These are phyloP conservation scores for Arachis stenosperma DNA, from an alignment of 306 rosid genomes.

Conservation along the genomic window DNA sequence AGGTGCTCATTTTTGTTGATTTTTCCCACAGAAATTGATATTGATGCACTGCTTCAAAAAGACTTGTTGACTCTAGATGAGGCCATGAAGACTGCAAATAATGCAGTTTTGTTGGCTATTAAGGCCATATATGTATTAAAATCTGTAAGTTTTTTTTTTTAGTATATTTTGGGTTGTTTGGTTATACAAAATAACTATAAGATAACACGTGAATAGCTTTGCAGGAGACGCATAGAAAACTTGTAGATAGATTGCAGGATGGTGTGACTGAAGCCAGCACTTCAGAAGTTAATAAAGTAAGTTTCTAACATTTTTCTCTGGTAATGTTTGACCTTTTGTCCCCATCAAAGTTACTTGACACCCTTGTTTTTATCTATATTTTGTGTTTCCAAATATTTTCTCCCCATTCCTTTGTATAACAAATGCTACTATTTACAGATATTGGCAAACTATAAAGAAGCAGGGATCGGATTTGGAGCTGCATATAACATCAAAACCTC, in stretches of 20 bases:
- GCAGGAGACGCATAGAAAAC: conserved; percentile 69
- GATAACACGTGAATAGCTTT: conserved; percentile 40
- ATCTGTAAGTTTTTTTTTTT: conserved; percentile 68
- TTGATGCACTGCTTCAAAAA: conserved; percentile 76
- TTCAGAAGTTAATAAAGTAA: conserved; percentile 65
- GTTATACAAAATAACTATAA: conserved; percentile 35
- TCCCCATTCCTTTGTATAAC: conserved; percentile 40
- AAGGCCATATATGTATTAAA: conserved; percentile 70
- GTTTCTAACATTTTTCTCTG: conserved; percentile 39
- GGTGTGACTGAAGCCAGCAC: conserved; percentile 52
- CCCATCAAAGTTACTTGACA: conserved; percentile 13
- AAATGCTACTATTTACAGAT: conserved; percentile 58
- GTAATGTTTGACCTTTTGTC: conserved; percentile 7
- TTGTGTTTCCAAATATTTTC: conserved; percentile 34
- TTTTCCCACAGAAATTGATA: conserved; percentile 70
- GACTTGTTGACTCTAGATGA: conserved; percentile 94
- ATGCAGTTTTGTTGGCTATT: conserved; percentile 83
- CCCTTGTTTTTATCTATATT: conserved; percentile 24
- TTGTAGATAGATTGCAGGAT: conserved; percentile 52
- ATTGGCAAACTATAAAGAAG: conserved; percentile 71
- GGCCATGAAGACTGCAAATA: conserved; percentile 90
- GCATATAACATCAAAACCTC: conserved; percentile 75
- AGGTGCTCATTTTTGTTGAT: conserved; percentile 25
- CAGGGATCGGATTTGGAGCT: conserved; percentile 89
- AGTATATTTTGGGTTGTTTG: conserved; percentile 31